Base-by-base conservation (phyloP, 371 early-diverging fungal genomes). In the Fennellomyces sp. region DNA sequence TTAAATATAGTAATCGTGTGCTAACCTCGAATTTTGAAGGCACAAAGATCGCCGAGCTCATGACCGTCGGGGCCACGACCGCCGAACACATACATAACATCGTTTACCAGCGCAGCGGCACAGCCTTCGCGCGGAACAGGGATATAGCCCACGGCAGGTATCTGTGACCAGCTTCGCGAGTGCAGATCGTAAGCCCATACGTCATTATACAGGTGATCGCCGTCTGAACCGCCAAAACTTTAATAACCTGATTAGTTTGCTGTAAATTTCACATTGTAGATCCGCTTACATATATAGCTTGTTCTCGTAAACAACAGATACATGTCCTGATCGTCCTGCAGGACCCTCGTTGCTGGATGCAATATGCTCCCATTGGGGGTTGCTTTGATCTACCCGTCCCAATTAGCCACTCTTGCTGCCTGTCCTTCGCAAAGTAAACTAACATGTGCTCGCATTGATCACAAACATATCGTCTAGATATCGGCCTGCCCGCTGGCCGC, bases 141-240 rank as follows among this genome's bases (percentile, higher is more conserved):
- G 19, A 82, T 75, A 17, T 78, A 83, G 0, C 91, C 91, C 21
- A 78, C 81, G 2, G 87, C 86, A 10, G 80, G 74, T 5, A 91
- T 74, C 59, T 72, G 80, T 25, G 70, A 53, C 92, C 92, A 92
- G 27, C 61, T 58, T 35, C 82, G 68, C 4, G 70, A 66, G 23
- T 76, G 80, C 23, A 87, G 65, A 63, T 88, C 88, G 57, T 81
- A 89, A 13, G 76, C 71, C 93, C 92, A 92, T 65, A 91, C 75
- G 65, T 92, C 93, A 61, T 90, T 90, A 62, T 82, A 88, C 55
- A 86, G 80, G 48, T 66, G 70, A 21, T 84, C 79, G 54, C 88
- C 88, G 63, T 91, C 83, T 27, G 83, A 85, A 42, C 93, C 93
- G 54, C 92, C 91, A 65, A 90, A 91, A 45, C 88, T 88, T 52